These are phyloP conservation scores for Colletotrichum costaricense DNA, from an alignment of 2,329 filamentous ascomycete genomes.

Conservation along the genomic window DNA sequence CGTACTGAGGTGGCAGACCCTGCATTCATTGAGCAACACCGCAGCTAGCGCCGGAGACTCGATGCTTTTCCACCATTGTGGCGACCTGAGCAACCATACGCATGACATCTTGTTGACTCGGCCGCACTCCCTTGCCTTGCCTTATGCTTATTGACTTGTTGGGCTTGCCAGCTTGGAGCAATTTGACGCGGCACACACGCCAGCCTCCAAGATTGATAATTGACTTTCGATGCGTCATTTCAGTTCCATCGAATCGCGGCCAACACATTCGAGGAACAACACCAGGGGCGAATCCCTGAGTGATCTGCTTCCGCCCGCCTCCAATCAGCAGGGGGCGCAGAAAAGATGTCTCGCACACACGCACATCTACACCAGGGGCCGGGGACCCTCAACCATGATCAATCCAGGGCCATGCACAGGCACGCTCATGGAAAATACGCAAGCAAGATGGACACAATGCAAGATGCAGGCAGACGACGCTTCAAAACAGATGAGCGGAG, in stretches of 20 bases:
- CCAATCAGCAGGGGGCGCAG: conserved; percentile 19
- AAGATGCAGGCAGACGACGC: conserved; percentile 8
- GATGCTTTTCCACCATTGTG: conserved; percentile 4
- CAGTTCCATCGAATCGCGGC: conserved; percentile 5
- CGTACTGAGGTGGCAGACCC: conserved; percentile 5
- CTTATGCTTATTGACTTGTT: background rate
- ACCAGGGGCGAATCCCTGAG: conserved; percentile 27
- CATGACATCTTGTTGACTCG: background rate
- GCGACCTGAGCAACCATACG: conserved; percentile 1
- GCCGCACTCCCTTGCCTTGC: background rate
- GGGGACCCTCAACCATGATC: background rate
- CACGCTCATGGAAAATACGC: background rate
- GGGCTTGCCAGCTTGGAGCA: background rate
- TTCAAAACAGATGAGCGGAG: background rate
- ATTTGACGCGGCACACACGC: background rate
- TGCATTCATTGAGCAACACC: background rate
- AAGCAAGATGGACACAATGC: conserved; percentile 13
- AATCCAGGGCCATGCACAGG: background rate
- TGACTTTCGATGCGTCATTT: conserved; percentile 11
- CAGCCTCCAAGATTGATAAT: background rate
- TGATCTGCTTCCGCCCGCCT: conserved; percentile 29
- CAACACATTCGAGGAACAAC: conserved; percentile 10
- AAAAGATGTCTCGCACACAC: conserved; percentile 8
- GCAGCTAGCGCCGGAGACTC: conserved; percentile 12
- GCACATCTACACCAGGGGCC: conserved; percentile 2